Evolutionary conservation across 768 basidiomycete species (phyloP).

Genomic region (Mycena alexandri): DNA sequence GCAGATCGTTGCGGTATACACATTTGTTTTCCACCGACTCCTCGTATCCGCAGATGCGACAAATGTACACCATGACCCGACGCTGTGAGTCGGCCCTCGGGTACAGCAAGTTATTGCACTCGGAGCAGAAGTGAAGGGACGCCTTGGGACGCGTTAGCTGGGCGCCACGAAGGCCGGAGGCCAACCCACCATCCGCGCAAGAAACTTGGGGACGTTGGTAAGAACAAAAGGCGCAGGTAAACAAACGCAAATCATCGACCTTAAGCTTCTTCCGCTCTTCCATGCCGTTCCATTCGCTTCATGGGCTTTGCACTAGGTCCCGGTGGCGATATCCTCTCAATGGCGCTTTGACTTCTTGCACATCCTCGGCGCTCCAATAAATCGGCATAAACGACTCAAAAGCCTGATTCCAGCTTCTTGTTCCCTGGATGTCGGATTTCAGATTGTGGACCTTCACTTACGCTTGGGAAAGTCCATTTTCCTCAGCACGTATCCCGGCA

Average conservation of each 20-base stretch:
- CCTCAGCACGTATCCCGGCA: neutral
- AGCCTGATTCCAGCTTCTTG: too few species aligned
- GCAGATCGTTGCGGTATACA: conserved; percentile 93
- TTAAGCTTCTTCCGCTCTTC: conserved; percentile 7
- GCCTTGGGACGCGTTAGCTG: conserved; percentile 58
- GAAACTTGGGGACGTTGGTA: neutral
- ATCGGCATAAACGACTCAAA: too few species aligned
- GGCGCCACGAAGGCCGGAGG: neutral
- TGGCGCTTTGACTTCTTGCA: conserved; percentile 31
- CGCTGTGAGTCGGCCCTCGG: conserved; percentile 92
- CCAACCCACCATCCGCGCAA: conserved; percentile 19
- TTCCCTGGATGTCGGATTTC: too few species aligned
- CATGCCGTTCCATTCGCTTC: conserved; percentile 13
- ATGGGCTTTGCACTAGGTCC: neutral
- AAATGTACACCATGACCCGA: conserved; percentile 89
- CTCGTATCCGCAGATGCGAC: conserved; percentile 89
- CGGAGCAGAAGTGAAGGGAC: conserved; percentile 90
- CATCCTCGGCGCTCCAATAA: too few species aligned
- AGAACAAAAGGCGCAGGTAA: neutral
- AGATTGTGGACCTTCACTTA: too few species aligned
- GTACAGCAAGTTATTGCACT: conserved; percentile 96
- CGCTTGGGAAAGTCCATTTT: too few species aligned
- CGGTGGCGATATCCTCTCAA: neutral
- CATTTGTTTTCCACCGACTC: conserved; percentile 90
- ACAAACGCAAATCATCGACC: neutral